Evolutionary conservation across 2,329 filamentous ascomycete species (phyloP), one percentile per base, ranked within the genome.

Genomic region (Neofusicoccum sp.): DNA sequence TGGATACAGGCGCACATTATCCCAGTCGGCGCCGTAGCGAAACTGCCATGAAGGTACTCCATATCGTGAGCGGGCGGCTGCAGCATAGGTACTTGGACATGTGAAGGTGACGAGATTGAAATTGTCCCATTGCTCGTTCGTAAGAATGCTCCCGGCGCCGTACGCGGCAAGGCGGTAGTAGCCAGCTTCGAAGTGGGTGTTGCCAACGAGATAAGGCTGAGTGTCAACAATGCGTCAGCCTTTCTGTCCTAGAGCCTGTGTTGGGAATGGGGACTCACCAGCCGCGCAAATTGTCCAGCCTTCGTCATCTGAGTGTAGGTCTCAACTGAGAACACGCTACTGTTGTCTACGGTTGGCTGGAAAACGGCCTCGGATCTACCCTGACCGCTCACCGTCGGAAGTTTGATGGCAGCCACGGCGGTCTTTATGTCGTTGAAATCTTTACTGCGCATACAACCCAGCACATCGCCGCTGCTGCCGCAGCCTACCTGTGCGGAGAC

Each of bases 401-500:
- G 67, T 38, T 61, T 67, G 2, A 54, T 3, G 2, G 6, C 36
- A 1, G 67, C 66, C n/a, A 67, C 66, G 9, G 69, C 70, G n/a
- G 67, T 65, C n/a, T 70, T 59, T 58, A 66, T 45, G 40, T 53
- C 62, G 4, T 64, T 63, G 12, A 63, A 64, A 8, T 71, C 63
- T 1, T 71, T 68, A 11, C 65, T 65, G 31, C 70, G 70, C 63
- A 79, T 75, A 61, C 76, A 79, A 6, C 67, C 65, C 3, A 78
- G 64, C 8, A 75, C 70, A 4, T 69, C 61, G 7, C 64, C 63
- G 3, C 63, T 36, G 11, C 66, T 65, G 30, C 68, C 70, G 44
- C 75, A 78, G 5, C 74, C 75, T 1, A 78, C 60, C 0, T 72
- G 69, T 12, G 70, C 69, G 6, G 74, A 74, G 33, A 78, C 75